Evolutionary conservation across 306 rosid genomes (phyloP).

Genomic region (Begonia fuchsioides): DNA sequence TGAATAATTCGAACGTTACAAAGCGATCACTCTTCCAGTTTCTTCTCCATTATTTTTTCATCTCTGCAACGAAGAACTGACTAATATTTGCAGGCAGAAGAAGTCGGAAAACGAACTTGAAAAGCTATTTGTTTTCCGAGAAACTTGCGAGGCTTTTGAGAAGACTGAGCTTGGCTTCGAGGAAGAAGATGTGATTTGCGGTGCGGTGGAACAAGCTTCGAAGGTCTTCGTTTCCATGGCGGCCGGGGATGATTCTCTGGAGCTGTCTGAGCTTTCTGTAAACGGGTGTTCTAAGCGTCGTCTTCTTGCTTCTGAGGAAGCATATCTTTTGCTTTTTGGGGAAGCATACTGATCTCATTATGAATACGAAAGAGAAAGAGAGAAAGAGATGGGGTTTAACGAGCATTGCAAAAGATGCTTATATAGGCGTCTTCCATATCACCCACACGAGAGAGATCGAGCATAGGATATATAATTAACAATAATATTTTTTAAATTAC

Average conservation of each 20-base stretch:
- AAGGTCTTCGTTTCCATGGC: constrained; percentile 22
- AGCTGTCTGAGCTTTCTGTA: constrained; percentile 36
- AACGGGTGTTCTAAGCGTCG: constrained; percentile 2
- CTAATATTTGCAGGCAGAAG: no score
- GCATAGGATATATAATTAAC: no score
- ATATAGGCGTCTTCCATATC: no score
- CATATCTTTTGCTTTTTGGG: not conserved
- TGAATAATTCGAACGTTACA: no score
- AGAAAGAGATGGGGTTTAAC: no score
- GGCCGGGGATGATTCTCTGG: constrained; percentile 31
- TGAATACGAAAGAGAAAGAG: not conserved
- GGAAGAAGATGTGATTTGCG: constrained; percentile 31
- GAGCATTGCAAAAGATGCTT: no score
- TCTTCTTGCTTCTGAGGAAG: not conserved
- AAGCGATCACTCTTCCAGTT: no score
- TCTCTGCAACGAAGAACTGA: no score
- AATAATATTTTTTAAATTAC: no score
- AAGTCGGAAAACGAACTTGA: no score
- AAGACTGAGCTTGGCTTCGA: constrained; percentile 35
- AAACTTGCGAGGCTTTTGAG: constrained; percentile 39
- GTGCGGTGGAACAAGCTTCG: constrained; percentile 24
- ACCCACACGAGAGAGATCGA: no score
- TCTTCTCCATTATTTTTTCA: no score
- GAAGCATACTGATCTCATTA: not conserved
- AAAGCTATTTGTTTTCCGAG: not conserved